Evolutionary conservation across 2,329 filamentous ascomycete genomes (phyloP), one percentile per base, ranked within the genome.

Genomic region (Drechslerella dactyloides): DNA sequence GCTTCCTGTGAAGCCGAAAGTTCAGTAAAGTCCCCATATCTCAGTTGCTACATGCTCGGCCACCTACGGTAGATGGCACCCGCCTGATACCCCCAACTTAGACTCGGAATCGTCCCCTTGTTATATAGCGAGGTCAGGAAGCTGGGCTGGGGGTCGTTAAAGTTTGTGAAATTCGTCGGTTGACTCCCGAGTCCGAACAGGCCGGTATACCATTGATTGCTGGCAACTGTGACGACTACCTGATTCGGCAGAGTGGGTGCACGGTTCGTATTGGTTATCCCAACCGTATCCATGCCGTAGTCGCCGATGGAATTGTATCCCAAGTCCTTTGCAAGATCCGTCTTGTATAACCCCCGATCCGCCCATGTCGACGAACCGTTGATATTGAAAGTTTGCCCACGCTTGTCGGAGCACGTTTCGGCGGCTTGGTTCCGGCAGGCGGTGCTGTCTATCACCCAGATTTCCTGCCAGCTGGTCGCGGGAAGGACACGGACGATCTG

Each of bases 401-500:
- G 69, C 10, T 30, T 30, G 27, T 73, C 69, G 33, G 42, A 19
- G 44, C 69, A 73, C 5, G 59, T n/a, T 15, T 57, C 57, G 8
- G 61, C 30, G 3, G 61, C 33, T 5, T 17, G 46, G 15, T 17
- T 23, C 0, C n/a, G 27, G 51, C 69, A 73, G 5, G 61, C 61
- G 2, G 35, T 33, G 40, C 27, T 42, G 30, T 54, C 46, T 3
- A 73, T 40, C 13, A 66, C 62, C 69, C 69, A 73, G 21, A 57
- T 73, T 60, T 73, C 69, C 30, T 73, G 69, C 69, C 69, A 73
- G 61, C 11, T 52, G 2, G 62, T 66, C 15, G 62, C 69, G 27
- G 69, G 69, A 30, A 73, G 69, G 6, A 73, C 61, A 15, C 69
- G 61, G 11, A 66, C 69, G 55, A 73, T 62, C 50, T 65, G 69